Conservation (phyloP, 768 basidiomycete genomes). For the Leccinellum albellum region DNA sequence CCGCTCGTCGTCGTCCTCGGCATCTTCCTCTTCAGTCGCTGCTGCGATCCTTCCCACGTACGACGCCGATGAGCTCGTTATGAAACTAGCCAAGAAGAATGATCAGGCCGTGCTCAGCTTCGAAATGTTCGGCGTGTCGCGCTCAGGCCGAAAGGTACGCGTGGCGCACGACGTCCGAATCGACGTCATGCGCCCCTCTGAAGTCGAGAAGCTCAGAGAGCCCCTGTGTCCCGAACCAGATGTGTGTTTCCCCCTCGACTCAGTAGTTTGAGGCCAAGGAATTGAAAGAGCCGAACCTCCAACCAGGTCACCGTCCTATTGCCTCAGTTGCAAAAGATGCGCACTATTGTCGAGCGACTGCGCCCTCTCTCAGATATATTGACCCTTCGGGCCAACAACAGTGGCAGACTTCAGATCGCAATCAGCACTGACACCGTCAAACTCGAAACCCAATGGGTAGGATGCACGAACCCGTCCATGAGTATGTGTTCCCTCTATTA, state of each 20-base stretch:
- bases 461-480: constrained; percentile 64
- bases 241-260: constrained; percentile 40
- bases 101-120: constrained; percentile 75
- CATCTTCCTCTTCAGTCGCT: constrained; percentile 36
- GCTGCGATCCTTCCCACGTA: constrained; percentile 33
- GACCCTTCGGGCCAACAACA: constrained; percentile 63
- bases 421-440: constrained; percentile 69
- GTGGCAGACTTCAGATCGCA: constrained; percentile 50
- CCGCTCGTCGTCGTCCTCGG: constrained; percentile 54
- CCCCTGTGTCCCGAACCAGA: constrained; percentile 86
- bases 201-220: constrained; percentile 69
- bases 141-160: constrained; percentile 59
- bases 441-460: constrained; percentile 76
- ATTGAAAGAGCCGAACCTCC: constrained; percentile 3
- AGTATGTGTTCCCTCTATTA: constrained; percentile 25
- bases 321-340: constrained; percentile 68
- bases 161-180: constrained; percentile 81
- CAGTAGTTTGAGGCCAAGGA: background rate
- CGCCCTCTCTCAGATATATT: constrained; percentile 67
- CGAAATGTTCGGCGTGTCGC: constrained; percentile 63
- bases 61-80: constrained; percentile 63
- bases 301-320: constrained; percentile 71
- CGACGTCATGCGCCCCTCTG: constrained; percentile 71
- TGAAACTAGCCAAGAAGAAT: constrained; percentile 86
- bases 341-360: constrained; percentile 76